These are phyloP conservation scores for Prunus yedoensis DNA, from an alignment of 331 rosid genomes.

Conservation along the genomic window DNA sequence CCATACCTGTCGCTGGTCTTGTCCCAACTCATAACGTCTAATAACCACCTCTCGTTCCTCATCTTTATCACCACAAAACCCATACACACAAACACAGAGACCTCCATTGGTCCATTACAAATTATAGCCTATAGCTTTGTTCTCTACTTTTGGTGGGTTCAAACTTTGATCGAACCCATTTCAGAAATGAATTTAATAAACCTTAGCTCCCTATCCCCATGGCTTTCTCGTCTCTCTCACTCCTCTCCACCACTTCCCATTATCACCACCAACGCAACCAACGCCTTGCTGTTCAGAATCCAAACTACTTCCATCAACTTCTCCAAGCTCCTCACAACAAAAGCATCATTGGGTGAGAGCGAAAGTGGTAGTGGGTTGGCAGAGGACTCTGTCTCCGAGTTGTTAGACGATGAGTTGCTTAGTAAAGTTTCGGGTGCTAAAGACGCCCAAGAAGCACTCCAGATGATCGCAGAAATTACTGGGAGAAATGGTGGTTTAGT, in stretches of 20 bases:
- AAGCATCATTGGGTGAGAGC: constrained; percentile 56
- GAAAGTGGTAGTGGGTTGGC: constrained; percentile 29
- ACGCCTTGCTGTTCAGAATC: constrained; percentile 23
- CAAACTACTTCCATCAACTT: constrained; percentile 30
- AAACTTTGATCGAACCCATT: not conserved
- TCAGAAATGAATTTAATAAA: constrained; percentile 53
- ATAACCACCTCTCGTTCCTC: constrained; percentile 51
- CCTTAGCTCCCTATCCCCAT: constrained; percentile 48
- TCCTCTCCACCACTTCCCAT: constrained; percentile 37
- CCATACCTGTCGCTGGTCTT: not conserved
- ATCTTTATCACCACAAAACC: constrained; percentile 35
- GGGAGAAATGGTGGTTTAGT: constrained; percentile 45
- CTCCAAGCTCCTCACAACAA: constrained; percentile 29
- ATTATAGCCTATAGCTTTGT: not conserved
- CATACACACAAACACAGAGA: not conserved
- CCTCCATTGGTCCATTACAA: not conserved
- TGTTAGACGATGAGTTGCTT: constrained; percentile 45
- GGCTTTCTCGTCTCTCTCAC: constrained; percentile 44
- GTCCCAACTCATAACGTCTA: not conserved
- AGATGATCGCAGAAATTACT: constrained; percentile 42
- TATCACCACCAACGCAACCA: constrained; percentile 14
- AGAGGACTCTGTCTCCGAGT: constrained; percentile 36
- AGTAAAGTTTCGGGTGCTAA: constrained; percentile 41
- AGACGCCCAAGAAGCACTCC: constrained; percentile 62
- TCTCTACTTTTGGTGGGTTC: not conserved